A percentile compares a stretch with the other conserved stretches of the same genome.
Evolutionary conservation across 2,329 filamentous ascomycete genomes (phyloP).

Genomic region (Aureobasidium sp.): DNA sequence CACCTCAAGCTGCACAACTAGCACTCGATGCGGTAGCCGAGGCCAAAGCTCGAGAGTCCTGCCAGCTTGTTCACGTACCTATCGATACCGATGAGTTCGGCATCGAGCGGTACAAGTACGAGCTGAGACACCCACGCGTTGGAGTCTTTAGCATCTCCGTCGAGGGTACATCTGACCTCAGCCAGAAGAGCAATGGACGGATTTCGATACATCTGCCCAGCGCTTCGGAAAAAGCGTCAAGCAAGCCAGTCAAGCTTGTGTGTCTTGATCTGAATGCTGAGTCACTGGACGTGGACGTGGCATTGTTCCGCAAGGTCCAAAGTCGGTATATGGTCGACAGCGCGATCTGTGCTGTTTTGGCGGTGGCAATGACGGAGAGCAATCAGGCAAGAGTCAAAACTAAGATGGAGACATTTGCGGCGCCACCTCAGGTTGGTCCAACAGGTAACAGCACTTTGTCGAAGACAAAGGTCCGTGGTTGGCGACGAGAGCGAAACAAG

Average conservation of each 20-base stretch:
- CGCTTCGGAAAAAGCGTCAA: conserved; percentile 33
- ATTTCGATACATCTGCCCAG: conserved; percentile 34
- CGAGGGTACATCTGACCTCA: conserved; percentile 27
- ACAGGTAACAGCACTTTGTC: too few relatives aligned
- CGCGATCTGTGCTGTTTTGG: conserved; percentile 35
- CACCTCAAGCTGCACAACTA: conserved; percentile 54
- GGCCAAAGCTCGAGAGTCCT: conserved; percentile 62
- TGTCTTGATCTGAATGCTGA: conserved; percentile 39
- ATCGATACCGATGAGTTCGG: conserved; percentile 25
- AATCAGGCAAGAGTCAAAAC: conserved; percentile 22
- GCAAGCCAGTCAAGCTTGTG: conserved; percentile 35
- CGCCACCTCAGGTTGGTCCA: conserved; percentile 13
- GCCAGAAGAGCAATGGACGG: conserved; percentile 19
- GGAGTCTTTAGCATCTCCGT: conserved; percentile 38
- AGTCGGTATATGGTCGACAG: conserved; percentile 42
- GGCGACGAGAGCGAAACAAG: background rate
- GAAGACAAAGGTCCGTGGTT: conserved; percentile 4
- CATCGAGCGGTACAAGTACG: conserved; percentile 33
- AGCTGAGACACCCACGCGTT: conserved; percentile 39
- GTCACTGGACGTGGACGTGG: conserved; percentile 38
- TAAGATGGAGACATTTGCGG: conserved; percentile 14
- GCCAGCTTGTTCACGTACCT: conserved; percentile 59
- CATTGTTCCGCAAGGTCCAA: conserved; percentile 36
- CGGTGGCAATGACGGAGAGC: conserved; percentile 41
- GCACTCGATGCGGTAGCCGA: conserved; percentile 53